Conservation (phyloP, 371 early-diverging fungal species). For the Syncephalastrum monosporum region DNA sequence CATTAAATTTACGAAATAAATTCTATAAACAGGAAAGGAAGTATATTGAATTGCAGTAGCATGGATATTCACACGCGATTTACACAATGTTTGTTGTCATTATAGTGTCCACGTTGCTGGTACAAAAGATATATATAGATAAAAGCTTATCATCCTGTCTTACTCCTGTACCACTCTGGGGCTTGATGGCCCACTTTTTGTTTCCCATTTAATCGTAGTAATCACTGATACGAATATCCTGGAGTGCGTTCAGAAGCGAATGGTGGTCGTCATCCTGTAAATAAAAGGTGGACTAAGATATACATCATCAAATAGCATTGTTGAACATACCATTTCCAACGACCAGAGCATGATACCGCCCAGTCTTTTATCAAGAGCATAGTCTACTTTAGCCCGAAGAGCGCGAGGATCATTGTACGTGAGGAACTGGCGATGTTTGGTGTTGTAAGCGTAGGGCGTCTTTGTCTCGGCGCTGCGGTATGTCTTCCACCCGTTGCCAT, state of each 20-base stretch:
- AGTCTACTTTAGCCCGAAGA: slow-evolving; percentile 45
- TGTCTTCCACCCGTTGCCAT: slow-evolving; percentile 20
- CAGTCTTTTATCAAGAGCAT: slow-evolving; percentile 39
- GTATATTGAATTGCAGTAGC: too few species aligned
- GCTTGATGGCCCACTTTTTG: too few species aligned
- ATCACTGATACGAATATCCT: slow-evolving; percentile 20
- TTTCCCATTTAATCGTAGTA: neutral
- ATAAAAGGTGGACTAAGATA: neutral
- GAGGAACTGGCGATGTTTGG: slow-evolving; percentile 39
- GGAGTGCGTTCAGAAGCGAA: slow-evolving; percentile 26
- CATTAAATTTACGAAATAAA: too few species aligned
- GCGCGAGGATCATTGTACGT: slow-evolving; percentile 59
- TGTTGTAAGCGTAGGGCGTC: slow-evolving; percentile 60
- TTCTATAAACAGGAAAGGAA: too few species aligned
- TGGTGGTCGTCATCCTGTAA: slow-evolving; percentile 26
- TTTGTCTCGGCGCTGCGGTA: slow-evolving; percentile 15
- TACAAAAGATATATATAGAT: too few species aligned
- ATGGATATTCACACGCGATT: too few species aligned
- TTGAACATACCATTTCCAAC: slow-evolving; percentile 34
- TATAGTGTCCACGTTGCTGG: too few species aligned
- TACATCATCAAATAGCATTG: neutral
- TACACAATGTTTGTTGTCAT: too few species aligned
- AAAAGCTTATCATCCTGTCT: too few species aligned
- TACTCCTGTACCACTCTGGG: too few species aligned
- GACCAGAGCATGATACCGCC: slow-evolving; percentile 63